Evolutionary conservation across 345 rosid genomes (phyloP).

Genomic region (Eucalyptus fibrosa): DNA sequence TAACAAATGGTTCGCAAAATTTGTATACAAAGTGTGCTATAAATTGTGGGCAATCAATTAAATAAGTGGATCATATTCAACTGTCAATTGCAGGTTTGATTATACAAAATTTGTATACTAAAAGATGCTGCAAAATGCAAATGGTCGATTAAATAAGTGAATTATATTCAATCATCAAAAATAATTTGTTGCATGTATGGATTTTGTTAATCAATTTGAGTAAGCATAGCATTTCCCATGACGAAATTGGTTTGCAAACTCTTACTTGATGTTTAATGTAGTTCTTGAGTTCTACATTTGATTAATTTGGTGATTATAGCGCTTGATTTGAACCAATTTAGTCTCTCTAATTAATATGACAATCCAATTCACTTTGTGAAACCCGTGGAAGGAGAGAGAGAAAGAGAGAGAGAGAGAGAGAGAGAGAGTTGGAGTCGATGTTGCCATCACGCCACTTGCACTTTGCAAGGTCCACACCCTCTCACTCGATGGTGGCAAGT

Average conservation of each 20-base stretch:
- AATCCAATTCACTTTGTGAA: neutral
- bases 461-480: fast-evolving
- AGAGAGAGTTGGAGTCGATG: no score
- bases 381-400: no score
- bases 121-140: fast-evolving
- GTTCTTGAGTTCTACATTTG: neutral
- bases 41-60: no score
- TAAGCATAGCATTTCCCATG: neutral
- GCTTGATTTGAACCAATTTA: neutral
- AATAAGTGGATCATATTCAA: no score
- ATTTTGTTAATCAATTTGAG: neutral
- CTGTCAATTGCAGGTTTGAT: fast-evolving
- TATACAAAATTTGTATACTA: fast-evolving
- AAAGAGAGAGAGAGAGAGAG: no score
- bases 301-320: neutral
- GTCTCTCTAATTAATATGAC: neutral
- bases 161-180: neutral
- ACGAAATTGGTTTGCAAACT: neutral
- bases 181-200: no score
- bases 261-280: neutral
- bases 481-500: no score
- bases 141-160: neutral
- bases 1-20: fast-evolving
- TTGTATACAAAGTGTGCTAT: no score
- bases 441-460: no score